Evolutionary conservation across 352 stramenopile species (phyloP).

Genomic region (Pythium oligandrum): DNA sequence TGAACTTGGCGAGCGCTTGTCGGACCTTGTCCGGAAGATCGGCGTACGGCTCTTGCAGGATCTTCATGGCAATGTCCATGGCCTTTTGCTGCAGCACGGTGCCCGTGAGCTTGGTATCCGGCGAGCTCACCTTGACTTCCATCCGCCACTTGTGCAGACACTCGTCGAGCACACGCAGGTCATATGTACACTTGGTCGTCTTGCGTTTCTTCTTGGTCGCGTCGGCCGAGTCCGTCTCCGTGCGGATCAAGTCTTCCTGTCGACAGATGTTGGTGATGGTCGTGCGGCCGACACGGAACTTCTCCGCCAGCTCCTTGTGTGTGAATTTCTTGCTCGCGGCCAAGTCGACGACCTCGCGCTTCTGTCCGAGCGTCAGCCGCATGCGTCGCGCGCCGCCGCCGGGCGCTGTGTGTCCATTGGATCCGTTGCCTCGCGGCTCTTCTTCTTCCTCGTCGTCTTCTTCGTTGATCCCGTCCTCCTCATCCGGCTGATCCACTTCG

Average conservation of each 20-base stretch:
- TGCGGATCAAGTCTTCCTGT: constrained; percentile 78
- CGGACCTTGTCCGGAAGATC: constrained; percentile 68
- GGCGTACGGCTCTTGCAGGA: constrained; percentile 63
- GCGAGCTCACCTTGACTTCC: constrained; percentile 76
- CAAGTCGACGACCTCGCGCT: constrained; percentile 82
- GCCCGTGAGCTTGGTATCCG: constrained; percentile 75
- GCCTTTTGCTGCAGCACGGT: constrained; percentile 79
- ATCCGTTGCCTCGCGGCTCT: too few species aligned
- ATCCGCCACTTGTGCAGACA: constrained; percentile 87
- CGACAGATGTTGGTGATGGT: constrained; percentile 86
- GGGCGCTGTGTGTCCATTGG: neutral
- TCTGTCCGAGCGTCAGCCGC: constrained; percentile 78
- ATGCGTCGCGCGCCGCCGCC: constrained; percentile 38
- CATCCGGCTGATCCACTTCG: constrained; percentile 7
- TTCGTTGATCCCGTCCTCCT: constrained; percentile 7
- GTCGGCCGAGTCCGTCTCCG: constrained; percentile 83
- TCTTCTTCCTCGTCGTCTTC: constrained; percentile 3
- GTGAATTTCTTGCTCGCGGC: constrained; percentile 84
- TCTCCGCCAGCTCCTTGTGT: constrained; percentile 75
- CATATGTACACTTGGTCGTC: constrained; percentile 82
- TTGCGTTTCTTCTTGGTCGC: constrained; percentile 84
- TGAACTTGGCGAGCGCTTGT: constrained; percentile 72
- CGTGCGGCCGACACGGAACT: constrained; percentile 74
- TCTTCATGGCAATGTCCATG: constrained; percentile 78
- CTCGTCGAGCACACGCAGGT: constrained; percentile 76